These are phyloP conservation scores for Cephaloascus albidus DNA, from an alignment of 805 yeast species.

Conservation along the genomic window DNA sequence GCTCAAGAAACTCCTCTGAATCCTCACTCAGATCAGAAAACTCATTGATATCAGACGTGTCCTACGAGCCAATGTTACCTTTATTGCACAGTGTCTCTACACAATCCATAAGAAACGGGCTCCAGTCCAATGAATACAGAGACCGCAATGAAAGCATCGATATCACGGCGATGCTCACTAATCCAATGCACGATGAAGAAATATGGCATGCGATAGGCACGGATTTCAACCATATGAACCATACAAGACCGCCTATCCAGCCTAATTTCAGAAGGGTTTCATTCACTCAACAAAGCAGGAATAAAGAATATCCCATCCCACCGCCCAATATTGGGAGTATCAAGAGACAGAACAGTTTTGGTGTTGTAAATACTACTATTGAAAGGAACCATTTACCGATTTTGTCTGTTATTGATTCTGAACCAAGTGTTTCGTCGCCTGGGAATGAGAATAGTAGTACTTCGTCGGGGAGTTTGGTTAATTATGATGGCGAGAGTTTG, in stretches of 20 bases:
- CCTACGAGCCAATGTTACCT: not conserved
- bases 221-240: not conserved
- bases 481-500: not conserved
- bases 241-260: not conserved
- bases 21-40: not conserved
- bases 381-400: not conserved
- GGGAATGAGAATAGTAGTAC: not conserved
- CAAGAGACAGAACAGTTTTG: not conserved
- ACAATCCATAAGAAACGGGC: not conserved
- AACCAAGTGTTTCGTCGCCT: not conserved
- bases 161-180: not conserved
- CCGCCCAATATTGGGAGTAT: not conserved
- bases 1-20: not conserved
- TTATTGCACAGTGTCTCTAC: not conserved
- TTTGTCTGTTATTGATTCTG: not conserved
- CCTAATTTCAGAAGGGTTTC: not conserved
- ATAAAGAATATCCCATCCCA: not conserved
- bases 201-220: not conserved
- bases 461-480: not conserved
- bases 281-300: not conserved
- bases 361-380: not conserved
- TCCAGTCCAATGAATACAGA: not conserved
- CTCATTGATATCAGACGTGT: not conserved
- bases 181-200: not conserved
- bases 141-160: constrained; percentile 1